Evolutionary conservation across 139 green algal genomes (phyloP).

Genomic region (Chlamydomonas sphaeroides): DNA sequence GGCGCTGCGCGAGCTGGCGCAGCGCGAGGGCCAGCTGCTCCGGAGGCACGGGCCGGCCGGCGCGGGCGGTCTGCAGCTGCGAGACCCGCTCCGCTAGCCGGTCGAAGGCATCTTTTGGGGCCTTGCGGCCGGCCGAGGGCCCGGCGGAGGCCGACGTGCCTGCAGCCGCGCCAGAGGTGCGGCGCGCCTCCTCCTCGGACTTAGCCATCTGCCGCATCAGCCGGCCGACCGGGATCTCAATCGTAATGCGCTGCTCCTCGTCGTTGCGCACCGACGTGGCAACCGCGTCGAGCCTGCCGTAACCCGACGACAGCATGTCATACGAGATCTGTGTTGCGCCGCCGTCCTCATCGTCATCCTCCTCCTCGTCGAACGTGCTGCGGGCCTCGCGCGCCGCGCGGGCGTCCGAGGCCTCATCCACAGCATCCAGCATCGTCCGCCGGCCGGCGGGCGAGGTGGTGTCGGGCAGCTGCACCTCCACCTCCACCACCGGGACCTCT

Average conservation of each 20-base stretch:
- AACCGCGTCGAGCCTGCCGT: conserved; percentile 16
- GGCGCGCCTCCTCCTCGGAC: conserved; percentile 15
- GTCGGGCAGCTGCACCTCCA: conserved; percentile 7
- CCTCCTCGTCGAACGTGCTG: not conserved
- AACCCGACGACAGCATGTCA: conserved; percentile 25
- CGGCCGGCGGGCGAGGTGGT: not conserved
- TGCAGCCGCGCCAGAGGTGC: not conserved
- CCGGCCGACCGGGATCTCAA: conserved; percentile 33
- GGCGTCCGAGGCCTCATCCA: not conserved
- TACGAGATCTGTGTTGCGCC: not conserved
- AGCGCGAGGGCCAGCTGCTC: conserved; percentile 14
- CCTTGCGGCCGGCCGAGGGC: not conserved
- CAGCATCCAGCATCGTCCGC: conserved; percentile 5
- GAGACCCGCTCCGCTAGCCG: conserved; percentile 34
- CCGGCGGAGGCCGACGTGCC: not conserved
- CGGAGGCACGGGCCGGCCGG: conserved; percentile 25
- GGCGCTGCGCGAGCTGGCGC: conserved; percentile 2
- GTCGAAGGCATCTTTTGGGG: conserved; percentile 41
- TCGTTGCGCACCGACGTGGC: conserved; percentile 11
- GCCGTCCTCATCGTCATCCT: conserved; percentile 25
- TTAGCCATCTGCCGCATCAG: conserved; percentile 23
- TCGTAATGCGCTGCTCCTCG: conserved; percentile 35
- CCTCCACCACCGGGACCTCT: conserved; percentile 16
- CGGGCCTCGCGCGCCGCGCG: not conserved
- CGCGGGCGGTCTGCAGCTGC: conserved; percentile 30